Base-by-base conservation (phyloP, 2,329 filamentous ascomycete genomes). In the Talaromyces sp. region DNA sequence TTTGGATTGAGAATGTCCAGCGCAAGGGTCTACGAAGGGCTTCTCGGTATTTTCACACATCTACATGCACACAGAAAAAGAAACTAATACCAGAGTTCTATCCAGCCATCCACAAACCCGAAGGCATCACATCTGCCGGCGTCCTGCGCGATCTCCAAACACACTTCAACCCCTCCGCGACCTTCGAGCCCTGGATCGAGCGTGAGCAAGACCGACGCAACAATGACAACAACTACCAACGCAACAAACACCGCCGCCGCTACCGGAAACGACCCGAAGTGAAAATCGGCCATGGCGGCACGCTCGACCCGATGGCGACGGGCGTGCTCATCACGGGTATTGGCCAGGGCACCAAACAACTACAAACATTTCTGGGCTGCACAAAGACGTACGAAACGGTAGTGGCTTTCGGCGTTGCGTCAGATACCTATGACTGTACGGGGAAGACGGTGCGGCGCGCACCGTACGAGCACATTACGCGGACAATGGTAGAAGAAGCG, bases 201-300 rank as follows among this genome's bases (percentile, higher is more conserved):
- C 78, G 83, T 58, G 87, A 93, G 67, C 80, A 80, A 60, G 76
- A 76, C 0, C 81, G 79, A 55, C 84, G 85, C 62, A 75, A 80
- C 17, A 76, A 80, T 66, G 88, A 91, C 73, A 78, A 78, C 62
- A 80, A 83, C 62, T 79, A 80, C 62, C 85, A 89, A 72, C 82
- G 83, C 67, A 81, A 83, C 67, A 84, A 88, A 63, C 83, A 86
- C 63, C 81, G 82, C 65, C 56, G 56, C 39, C 49, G 49, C 7
- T 53, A 28, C 28, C 84, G 85, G 73, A 83, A 83, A 67, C 80
- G 83, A 1, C 73, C 88, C 5, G 85, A 91, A 64, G 88, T 98
- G 68, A 99, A 98, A 81, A 90, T 98, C 71, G 95, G 95, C 36
- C 95, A 99, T 78, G 95, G 95, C 63, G 95, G 95, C 51, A 99